Evolutionary conservation across 108 stramenopile genomes (phyloP), one percentile per base, ranked within the genome.

Genomic region (Epipyxis sp.): DNA sequence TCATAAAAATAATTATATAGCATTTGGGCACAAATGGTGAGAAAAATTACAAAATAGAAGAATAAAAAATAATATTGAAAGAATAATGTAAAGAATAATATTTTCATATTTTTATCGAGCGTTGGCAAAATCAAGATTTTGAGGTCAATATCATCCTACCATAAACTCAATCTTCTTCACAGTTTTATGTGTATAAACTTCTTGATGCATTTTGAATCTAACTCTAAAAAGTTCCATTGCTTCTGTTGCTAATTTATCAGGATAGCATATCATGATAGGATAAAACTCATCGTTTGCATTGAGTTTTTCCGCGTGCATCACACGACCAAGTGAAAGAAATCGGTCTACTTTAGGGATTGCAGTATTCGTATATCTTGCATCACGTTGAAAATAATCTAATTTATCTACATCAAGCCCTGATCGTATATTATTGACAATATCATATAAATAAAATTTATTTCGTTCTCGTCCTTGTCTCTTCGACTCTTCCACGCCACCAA

Each of bases 391-490:
- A 80, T 97, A 97, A 80, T 97, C 95, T 35, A 94, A 87, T 69
- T 97, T 97, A 77, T 97, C 95, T 20, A 94, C 94, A 77, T 97
- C 95, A 2, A 95, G 79, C 0, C 95, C 95, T 3, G 79, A 86
- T 76, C 91, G 91, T 20, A 90, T 78, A 86, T 97, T 97, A 59
- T 87, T 85, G 34, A 97, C 91, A 62, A 97, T 90, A 82, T 95
- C 94, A 80, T 97, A 97, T 3, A 97, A 77, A 82, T 92, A 95
- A 72, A 91, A 93, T 46, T 89, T 77, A 16, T 65, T 16, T 32
- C 40, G 72, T 29, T 54, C 25, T 44, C 82, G 78, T 39, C 79
- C 84, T 37, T 20, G 59, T 16, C 82, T 39, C 34, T 65, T 32
- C 34, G 30, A 16, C 34, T 82, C 69, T 34, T 20, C 74, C 20